Base-by-base conservation (phyloP, 2,329 filamentous ascomycete genomes). In the Tolypocladium tropicale region DNA sequence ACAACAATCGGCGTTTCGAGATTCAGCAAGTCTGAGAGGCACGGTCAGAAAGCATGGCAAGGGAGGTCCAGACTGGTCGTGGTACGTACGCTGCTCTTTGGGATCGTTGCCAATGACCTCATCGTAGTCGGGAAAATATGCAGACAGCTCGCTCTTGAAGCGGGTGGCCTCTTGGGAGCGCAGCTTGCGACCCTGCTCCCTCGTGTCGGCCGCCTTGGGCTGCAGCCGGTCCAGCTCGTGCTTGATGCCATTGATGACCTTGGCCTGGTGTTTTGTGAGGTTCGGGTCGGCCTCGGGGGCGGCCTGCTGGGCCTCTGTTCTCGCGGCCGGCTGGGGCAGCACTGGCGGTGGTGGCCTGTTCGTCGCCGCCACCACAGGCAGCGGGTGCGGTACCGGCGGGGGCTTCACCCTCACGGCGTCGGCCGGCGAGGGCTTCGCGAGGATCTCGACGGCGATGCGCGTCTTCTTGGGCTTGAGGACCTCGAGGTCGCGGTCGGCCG, bases 41-140 rank as follows among this genome's bases (percentile, higher is more conserved):
- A 14, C 28, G 25, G 21, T 30, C 12, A 51, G 53, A n/a, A 32
- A 12, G 56, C 18, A 11, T 5, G 23, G 28, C 5, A 52, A 12
- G 28, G 25, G 37, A 12, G 10, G 14, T 11, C 32, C 21, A 34
- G 43, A 18, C 16, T 4, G 30, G 23, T 12, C 37, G 36, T 32
- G 53, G 25, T 39, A 77, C 82, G 69, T 80, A 92, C 91, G 86
- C 63, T 86, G 78, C 72, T 92, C 86, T 64, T 87, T 87, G 41
- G 85, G 83, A 60, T 90, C 86, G 67, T 95, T 89, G 59, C 89
- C 91, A 73, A 97, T 90, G 62, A 96, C 83, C 68, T 95, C 90
- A 72, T 96, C 92, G 71, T 96, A 97, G 66, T 95, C 92, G 54
- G 89, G 85, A 67, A 97, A 96, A 73, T 96, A 97, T 52, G 84